Evolutionary conservation across 208 protist genomes (phyloP), one percentile per base, ranked within the genome.

Genomic region (Wallacemonas sp.): DNA sequence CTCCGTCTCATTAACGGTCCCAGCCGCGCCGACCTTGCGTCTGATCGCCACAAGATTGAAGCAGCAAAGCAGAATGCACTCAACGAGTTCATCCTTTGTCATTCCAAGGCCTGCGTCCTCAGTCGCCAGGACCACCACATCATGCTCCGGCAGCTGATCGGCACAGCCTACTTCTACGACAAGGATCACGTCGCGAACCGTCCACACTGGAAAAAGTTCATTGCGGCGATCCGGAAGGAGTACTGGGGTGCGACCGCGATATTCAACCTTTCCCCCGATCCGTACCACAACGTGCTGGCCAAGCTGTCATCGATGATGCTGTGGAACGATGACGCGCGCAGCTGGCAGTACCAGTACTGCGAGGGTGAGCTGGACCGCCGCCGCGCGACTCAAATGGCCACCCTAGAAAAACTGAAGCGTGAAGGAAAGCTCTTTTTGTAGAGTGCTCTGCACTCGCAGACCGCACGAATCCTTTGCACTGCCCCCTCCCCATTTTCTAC

Each of bases 241-340:
- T 96, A 90, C 77, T 80, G 77, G 66, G 81, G 83, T 34, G 87
- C 87, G 5, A 84, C 80, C 54, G 82, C 87, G 1, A 88, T 92
- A 36, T 83, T 93, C 42, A 84, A 75, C 42, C 70, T 88, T 36
- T 82, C 86, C 1, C 80, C 86, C n/a, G 90, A 96, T 59, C 90
- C 90, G 21, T 96, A 96, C 69, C 77, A 92, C 31, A 73, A 75
- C 54, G 83, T 93, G 33, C 56, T 96, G 22, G 72, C 86, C 17
- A 91, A 88, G 70, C 60, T 96, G 47, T 92, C 84, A 11, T 93
- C 86, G 11, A 96, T 96, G 90, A 93, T 91, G 84, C 30, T 96
- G 53, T 96, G 90, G 87, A 80, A 82, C 41, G 62, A 78, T 19
- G 67, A 72, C 30, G 45, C 78, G 31, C 82, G 90, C 26, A 64